Evolutionary conservation across 2,329 filamentous ascomycete species (phyloP), one percentile per base, ranked within the genome.

Genomic region (Fusarium vanettenii): DNA sequence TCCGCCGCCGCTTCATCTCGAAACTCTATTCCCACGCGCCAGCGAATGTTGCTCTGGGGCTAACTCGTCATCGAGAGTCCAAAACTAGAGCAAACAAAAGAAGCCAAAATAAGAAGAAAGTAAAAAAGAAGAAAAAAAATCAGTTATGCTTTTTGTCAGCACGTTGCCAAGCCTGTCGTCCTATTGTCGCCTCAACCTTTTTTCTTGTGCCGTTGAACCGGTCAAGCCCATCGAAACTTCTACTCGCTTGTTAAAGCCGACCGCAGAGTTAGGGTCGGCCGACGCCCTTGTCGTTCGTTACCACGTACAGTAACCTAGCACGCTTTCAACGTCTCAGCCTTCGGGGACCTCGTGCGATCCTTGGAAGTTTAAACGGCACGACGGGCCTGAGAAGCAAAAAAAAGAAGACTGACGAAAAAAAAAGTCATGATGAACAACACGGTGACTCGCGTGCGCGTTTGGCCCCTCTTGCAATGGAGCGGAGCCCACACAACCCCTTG

Each of bases 11-110:
- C 76, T 78, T 78, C 76, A 79, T 70, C 39, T 29, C 61, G 35
- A 78, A 78, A 78, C 76, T 79, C 76, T 78, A 79, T 73, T 78
- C 66, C 63, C 29, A 52, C 68, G 52, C 60, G 69, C 73, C 71
- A 67, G 66, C 64, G 27, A 57, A 35, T 25, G 20, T 35, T n/a
- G 50, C 25, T 37, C 43, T 29, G 70, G 57, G 27, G 56, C 59
- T 37, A 37, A 45, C 41, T 69, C 59, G 65, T 60, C 66, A 37
- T 52, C 18, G 25, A 45, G 10, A 39, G n/a, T 43, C 29, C 27
- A 20, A n/a, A 52, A 20, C 27, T n/a, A 52, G 48, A 31, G 27
- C 48, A 52, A 52, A 31, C 48, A 31, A 31, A n/a, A 52, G 48
- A 29, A 29, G 18, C 16, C 22, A 29, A 52, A 56, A 56, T 31